phyloP scores from a whole-genome alignment of 495 filamentous ascomycete species.

The Talaromyces nanjingensis region DNA sequence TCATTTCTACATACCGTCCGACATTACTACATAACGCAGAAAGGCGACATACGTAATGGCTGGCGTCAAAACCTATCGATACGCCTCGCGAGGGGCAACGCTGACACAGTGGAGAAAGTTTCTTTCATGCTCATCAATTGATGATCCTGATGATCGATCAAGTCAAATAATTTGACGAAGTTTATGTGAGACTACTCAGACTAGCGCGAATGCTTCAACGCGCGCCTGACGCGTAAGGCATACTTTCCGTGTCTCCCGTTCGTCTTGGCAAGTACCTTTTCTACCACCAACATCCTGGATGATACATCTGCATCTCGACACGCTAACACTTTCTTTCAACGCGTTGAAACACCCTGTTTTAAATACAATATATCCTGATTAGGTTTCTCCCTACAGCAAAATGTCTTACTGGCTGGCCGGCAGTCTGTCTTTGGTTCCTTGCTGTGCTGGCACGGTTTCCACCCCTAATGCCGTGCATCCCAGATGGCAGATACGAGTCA shows the following conservation, averaged over 20 bases:
- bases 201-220: not conserved
- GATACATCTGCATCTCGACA: constrained; percentile 5
- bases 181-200: not conserved
- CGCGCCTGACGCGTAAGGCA: constrained; percentile 5
- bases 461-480: not conserved
- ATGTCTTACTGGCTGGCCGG: not conserved
- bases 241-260: not conserved
- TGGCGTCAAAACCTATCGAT: not conserved
- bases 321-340: constrained; percentile 1
- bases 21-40: not conserved
- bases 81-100: not conserved
- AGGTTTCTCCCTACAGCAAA: not conserved
- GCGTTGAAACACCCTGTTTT: not conserved
- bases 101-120: not conserved
- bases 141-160: not conserved
- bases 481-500: not conserved
- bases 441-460: not conserved
- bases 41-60: not conserved
- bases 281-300: not conserved
- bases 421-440: not conserved
- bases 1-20: not conserved
- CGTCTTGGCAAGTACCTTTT: not conserved
- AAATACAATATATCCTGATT: not conserved
- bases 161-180: not conserved
- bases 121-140: not conserved